Evolutionary conservation across 768 basidiomycete genomes (phyloP).

Genomic region (Tricholoma sp.): DNA sequence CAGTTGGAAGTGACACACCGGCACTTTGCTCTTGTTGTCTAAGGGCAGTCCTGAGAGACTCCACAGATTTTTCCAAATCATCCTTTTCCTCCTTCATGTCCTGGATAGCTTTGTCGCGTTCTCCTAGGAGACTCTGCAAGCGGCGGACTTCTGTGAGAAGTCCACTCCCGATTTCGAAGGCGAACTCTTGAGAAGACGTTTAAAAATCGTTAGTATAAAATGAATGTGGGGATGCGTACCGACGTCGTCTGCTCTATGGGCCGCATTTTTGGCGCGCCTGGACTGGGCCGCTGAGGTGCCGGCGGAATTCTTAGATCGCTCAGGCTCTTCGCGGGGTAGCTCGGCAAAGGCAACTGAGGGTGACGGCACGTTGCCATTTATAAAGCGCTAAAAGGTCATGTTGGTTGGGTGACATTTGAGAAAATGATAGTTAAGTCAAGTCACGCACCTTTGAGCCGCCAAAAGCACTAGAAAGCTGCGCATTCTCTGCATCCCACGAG

Average conservation of each 20-base stretch:
- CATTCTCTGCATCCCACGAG: slow-evolving; percentile 77
- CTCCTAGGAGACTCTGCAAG: slow-evolving; percentile 84
- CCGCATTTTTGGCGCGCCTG: slow-evolving; percentile 86
- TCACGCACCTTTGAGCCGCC: slow-evolving; percentile 52
- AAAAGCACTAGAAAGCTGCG: slow-evolving; percentile 66
- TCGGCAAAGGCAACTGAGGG: slow-evolving; percentile 43
- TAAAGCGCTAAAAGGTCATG: slow-evolving; percentile 27
- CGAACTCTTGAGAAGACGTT: slow-evolving; percentile 70
- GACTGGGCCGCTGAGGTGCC: slow-evolving; percentile 82
- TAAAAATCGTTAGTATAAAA: slow-evolving; percentile 10
- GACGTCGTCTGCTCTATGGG: slow-evolving; percentile 85
- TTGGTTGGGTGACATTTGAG: background rate
- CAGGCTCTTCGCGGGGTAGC: slow-evolving; percentile 53
- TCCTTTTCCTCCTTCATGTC: slow-evolving; percentile 92
- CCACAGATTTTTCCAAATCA: slow-evolving; percentile 75
- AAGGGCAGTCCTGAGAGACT: slow-evolving; percentile 69
- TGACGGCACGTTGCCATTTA: slow-evolving; percentile 43
- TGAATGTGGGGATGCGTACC: slow-evolving; percentile 43
- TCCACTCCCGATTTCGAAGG: slow-evolving; percentile 95
- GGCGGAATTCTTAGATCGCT: slow-evolving; percentile 53
- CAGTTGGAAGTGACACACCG: slow-evolving; percentile 39
- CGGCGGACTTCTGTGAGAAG: slow-evolving; percentile 88
- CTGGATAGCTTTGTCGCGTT: slow-evolving; percentile 89
- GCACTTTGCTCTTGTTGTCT: slow-evolving; percentile 76
- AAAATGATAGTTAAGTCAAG: slow-evolving; percentile 4